Evolutionary conservation across 345 rosid genomes (phyloP).

Genomic region (Camelina laxa): DNA sequence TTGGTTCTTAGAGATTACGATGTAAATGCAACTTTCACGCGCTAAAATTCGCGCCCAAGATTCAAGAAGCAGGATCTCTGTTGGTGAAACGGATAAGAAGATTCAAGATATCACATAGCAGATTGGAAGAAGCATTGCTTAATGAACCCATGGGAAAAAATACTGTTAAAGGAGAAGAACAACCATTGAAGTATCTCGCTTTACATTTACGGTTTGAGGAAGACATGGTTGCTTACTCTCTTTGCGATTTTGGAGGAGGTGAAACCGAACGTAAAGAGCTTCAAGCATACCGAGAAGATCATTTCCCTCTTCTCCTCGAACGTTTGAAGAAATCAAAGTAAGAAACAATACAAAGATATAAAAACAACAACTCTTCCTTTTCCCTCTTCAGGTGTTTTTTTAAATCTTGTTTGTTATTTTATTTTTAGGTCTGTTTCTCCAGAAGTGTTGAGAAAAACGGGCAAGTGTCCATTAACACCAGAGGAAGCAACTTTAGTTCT

Average conservation of each 20-base stretch:
- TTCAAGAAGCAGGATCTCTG: conserved; percentile 68
- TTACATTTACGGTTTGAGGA: conserved; percentile 90
- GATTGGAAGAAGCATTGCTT: conserved; percentile 67
- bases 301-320: conserved; percentile 77
- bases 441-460: conserved; percentile 65
- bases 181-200: conserved; percentile 67
- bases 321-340: conserved; percentile 72
- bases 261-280: conserved; percentile 72
- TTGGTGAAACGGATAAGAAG: conserved; percentile 75
- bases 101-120: conserved; percentile 46
- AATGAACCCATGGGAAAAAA: conserved; percentile 54
- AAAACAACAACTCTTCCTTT: not conserved
- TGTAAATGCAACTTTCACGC: conserved; percentile 98
- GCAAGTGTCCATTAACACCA: conserved; percentile 95
- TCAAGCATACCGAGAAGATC: conserved; percentile 74
- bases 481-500: conserved; percentile 93
- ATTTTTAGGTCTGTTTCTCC: conserved; percentile 57
- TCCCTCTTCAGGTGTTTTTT: not conserved
- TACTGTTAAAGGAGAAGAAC: conserved; percentile 40
- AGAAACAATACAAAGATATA: not conserved
- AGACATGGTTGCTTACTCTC: conserved; percentile 97
- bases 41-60: conserved; percentile 71
- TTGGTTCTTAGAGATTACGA: conserved; percentile 59
- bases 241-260: conserved; percentile 90
- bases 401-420: conserved; percentile 2